Conservation (phyloP, 2,329 filamentous ascomycete species). For the Colletotrichum sublineola region DNA sequence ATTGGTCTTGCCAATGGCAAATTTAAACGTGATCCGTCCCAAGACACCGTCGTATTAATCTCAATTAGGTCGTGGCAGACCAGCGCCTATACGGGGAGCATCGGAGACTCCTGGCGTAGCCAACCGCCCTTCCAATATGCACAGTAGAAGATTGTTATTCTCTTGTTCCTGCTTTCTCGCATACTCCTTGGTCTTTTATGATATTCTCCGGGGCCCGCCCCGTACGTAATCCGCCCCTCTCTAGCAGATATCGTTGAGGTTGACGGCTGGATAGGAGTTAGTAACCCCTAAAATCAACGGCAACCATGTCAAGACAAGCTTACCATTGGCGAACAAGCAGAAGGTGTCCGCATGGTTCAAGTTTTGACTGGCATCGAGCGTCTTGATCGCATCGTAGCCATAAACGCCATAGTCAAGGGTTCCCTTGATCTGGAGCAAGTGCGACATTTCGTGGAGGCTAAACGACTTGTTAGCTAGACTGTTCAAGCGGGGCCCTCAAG, state of each 20-base stretch:
- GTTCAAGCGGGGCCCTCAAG: neutral
- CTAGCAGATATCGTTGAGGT: conserved; percentile 29
- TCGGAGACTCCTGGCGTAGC: neutral
- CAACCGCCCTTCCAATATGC: conserved; percentile 7
- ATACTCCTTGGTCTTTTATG: neutral
- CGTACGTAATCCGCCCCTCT: neutral
- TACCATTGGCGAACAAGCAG: conserved; percentile 42
- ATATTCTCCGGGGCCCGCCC: neutral
- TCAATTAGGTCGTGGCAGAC: neutral
- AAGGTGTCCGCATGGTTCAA: conserved; percentile 44
- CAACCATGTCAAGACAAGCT: neutral
- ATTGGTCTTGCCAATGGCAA: neutral
- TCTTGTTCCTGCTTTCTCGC: neutral
- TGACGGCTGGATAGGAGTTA: conserved; percentile 5
- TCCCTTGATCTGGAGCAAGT: conserved; percentile 67
- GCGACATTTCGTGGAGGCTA: conserved; percentile 78
- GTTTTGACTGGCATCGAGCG: conserved; percentile 32
- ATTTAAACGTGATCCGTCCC: neutral
- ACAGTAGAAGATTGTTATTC: conserved; percentile 6
- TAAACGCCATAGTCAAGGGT: conserved; percentile 53
- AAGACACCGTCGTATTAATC: neutral
- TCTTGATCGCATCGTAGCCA: conserved; percentile 39
- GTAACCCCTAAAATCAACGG: neutral
- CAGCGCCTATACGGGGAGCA: conserved; percentile 3
- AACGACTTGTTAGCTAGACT: conserved; percentile 62